Conservation (phyloP, 768 basidiomycete genomes). For the Gloeophyllum trabeum region DNA sequence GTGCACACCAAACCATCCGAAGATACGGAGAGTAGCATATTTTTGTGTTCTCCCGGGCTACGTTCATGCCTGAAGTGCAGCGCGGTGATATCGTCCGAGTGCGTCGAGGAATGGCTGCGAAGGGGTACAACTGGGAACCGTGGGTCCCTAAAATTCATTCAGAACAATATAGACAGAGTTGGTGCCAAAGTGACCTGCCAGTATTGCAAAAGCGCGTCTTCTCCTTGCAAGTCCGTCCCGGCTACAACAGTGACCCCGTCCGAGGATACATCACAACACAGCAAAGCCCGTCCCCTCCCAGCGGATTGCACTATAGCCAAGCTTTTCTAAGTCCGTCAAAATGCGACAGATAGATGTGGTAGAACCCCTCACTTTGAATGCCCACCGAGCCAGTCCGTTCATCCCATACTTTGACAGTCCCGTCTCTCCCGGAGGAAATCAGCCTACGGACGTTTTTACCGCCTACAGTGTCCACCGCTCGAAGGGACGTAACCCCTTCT, state of each 20-base stretch:
- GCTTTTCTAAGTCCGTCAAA: neutral
- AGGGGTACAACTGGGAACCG: slow-evolving; percentile 63
- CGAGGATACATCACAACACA: slow-evolving; percentile 60
- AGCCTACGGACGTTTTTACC: slow-evolving; percentile 32
- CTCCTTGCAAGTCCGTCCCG: slow-evolving; percentile 70
- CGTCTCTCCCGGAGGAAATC: slow-evolving; percentile 62
- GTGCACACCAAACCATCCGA: slow-evolving; percentile 75
- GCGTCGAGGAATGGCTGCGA: slow-evolving; percentile 73
- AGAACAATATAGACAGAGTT: slow-evolving; percentile 1
- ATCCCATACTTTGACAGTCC: slow-evolving; percentile 68
- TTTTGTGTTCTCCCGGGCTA: neutral
- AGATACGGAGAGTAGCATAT: slow-evolving; percentile 63
- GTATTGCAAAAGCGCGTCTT: slow-evolving; percentile 77
- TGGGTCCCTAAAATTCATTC: slow-evolving; percentile 52
- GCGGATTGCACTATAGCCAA: slow-evolving; percentile 33
- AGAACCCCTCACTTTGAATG: slow-evolving; percentile 46
- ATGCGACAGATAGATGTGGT: neutral
- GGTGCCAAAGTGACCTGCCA: slow-evolving; percentile 38
- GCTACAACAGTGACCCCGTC: slow-evolving; percentile 70
- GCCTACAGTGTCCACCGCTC: slow-evolving; percentile 29
- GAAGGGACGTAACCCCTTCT: slow-evolving; percentile 43
- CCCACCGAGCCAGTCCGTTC: slow-evolving; percentile 38
- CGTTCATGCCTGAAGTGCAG: slow-evolving; percentile 42
- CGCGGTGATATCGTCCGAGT: slow-evolving; percentile 87
- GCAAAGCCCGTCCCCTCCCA: slow-evolving; percentile 30